phyloP scores from a whole-genome alignment of 768 basidiomycete genomes.

The Leccinum fibrillosum region DNA sequence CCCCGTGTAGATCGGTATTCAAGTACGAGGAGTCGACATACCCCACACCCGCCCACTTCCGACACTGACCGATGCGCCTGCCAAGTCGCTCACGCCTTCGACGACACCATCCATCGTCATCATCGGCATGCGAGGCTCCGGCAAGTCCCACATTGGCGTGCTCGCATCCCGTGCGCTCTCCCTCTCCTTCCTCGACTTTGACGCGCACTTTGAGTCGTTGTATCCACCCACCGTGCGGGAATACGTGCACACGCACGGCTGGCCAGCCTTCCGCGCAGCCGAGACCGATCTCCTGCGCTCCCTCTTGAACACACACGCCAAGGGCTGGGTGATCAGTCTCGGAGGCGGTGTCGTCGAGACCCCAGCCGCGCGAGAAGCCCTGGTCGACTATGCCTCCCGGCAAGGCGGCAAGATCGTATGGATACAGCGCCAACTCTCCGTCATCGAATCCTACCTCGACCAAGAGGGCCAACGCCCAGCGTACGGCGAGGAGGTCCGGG shows the following conservation, averaged over 20 bases:
- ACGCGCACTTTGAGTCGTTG: slow-evolving; percentile 67
- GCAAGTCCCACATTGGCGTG: slow-evolving; percentile 86
- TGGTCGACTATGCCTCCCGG: slow-evolving; percentile 59
- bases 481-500: slow-evolving; percentile 82
- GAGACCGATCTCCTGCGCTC: slow-evolving; percentile 71
- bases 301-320: slow-evolving; percentile 53
- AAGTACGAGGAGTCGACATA: slow-evolving; percentile 83
- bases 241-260: slow-evolving; percentile 80
- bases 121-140: slow-evolving; percentile 96
- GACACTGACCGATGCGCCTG: slow-evolving; percentile 42
- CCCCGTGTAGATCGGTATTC: slow-evolving; percentile 72
- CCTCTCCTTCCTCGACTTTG: slow-evolving; percentile 83
- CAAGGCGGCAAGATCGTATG: slow-evolving; percentile 75
- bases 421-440: slow-evolving; percentile 74
- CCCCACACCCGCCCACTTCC: slow-evolving; percentile 32
- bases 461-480: slow-evolving; percentile 78
- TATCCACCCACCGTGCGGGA: slow-evolving; percentile 60
- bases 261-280: slow-evolving; percentile 84
- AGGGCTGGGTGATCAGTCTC: slow-evolving; percentile 76
- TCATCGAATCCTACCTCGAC: slow-evolving; percentile 78
- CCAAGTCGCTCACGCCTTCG: slow-evolving; percentile 21
- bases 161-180: slow-evolving; percentile 71
- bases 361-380: slow-evolving; percentile 63
- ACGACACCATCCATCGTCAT: slow-evolving; percentile 63
- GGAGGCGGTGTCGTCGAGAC: slow-evolving; percentile 96